These are phyloP conservation scores for Cladorrhinum sp. DNA, from an alignment of 2,329 filamentous ascomycete species.

Conservation along the genomic window DNA sequence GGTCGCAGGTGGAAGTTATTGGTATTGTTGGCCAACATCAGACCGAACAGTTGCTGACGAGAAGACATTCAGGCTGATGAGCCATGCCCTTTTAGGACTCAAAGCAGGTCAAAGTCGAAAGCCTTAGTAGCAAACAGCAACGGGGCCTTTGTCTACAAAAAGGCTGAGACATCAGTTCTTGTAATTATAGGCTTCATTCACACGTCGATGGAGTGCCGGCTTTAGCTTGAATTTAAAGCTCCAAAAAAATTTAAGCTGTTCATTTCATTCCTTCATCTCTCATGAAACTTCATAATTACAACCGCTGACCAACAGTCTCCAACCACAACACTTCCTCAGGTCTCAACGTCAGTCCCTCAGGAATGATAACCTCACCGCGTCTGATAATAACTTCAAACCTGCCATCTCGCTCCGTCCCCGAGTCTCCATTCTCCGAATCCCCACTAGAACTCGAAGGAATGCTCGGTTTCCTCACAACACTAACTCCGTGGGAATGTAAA, in stretches of 20 bases:
- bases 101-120: too few relatives aligned
- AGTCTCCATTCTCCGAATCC: background rate
- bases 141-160: too few relatives aligned
- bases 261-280: background rate
- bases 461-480: background rate
- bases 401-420: background rate
- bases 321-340: constrained; percentile 24
- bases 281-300: constrained; percentile 8
- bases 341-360: constrained; percentile 19
- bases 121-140: too few relatives aligned
- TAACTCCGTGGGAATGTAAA: background rate
- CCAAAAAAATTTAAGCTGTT: constrained; percentile 2
- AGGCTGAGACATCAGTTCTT: too few relatives aligned
- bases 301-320: constrained; percentile 23
- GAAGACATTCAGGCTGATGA: too few relatives aligned
- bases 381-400: constrained; percentile 16
- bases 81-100: too few relatives aligned
- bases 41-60: too few relatives aligned
- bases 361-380: constrained; percentile 16
- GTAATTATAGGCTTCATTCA: too few relatives aligned
- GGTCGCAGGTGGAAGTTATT: too few relatives aligned
- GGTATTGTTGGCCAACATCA: too few relatives aligned
- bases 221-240: background rate
- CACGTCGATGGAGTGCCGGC: background rate
- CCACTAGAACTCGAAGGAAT: background rate